phyloP scores from a whole-genome alignment of 139 green algal species.

The Tetradesmus obliquus region DNA sequence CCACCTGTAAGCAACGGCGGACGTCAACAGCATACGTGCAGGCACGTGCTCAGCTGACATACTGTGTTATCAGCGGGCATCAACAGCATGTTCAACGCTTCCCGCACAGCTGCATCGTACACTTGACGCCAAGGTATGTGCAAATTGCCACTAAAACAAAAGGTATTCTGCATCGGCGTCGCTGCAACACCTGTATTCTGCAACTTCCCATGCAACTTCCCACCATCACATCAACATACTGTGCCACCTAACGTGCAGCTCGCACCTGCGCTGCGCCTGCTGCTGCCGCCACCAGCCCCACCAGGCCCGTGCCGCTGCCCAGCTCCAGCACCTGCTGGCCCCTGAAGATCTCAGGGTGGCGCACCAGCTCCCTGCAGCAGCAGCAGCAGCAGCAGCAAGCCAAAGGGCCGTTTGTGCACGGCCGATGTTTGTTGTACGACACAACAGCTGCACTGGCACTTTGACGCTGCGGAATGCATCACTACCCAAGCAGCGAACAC shows the following conservation, averaged over 20 bases:
- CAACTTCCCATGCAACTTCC: too few species aligned
- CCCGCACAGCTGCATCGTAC: too few species aligned
- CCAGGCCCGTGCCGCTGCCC: constrained; percentile 79
- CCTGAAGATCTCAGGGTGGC: constrained; percentile 60
- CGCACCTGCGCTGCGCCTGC: constrained; percentile 71
- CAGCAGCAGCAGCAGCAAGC: constrained; percentile 9
- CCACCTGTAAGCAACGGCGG: constrained; percentile 46
- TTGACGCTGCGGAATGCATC: too few species aligned
- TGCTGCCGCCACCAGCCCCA: constrained; percentile 81
- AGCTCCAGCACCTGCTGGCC: constrained; percentile 82
- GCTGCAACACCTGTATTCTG: too few species aligned
- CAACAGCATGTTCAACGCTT: too few species aligned
- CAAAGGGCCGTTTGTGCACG: neutral
- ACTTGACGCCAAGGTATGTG: too few species aligned
- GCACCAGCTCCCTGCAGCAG: constrained; percentile 61
- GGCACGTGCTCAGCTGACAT: too few species aligned
- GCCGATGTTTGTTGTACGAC: neutral
- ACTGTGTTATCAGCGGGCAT: neutral
- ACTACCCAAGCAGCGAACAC: neutral
- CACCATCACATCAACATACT: too few species aligned
- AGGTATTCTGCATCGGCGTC: too few species aligned
- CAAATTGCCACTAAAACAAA: too few species aligned
- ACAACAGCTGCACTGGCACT: neutral
- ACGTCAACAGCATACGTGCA: neutral
- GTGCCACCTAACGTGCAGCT: too few species aligned